phyloP scores from a whole-genome alignment of 2,329 filamentous ascomycete genomes.

The Talaromyces pinophilus region DNA sequence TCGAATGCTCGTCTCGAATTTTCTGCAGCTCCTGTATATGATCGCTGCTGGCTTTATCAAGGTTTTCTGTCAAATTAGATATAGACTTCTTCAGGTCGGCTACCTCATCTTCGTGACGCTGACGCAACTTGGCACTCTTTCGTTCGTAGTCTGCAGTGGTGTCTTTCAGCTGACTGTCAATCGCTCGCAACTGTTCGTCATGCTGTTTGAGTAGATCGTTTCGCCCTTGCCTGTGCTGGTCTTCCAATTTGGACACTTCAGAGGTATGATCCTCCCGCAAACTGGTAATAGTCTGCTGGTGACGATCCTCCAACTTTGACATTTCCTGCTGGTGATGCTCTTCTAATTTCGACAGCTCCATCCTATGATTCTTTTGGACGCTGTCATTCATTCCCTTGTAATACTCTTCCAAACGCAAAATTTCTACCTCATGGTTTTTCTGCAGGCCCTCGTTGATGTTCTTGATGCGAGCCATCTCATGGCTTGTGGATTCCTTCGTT shows the following conservation, averaged over 20 bases:
- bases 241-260: conserved; percentile 59
- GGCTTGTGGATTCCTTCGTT: conserved; percentile 59
- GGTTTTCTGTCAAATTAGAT: conserved; percentile 57
- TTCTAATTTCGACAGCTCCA: conserved; percentile 60
- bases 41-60: conserved; percentile 59
- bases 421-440: conserved; percentile 65
- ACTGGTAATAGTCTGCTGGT: conserved; percentile 8
- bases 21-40: conserved; percentile 62
- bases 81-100: conserved; percentile 64
- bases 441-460: conserved; percentile 71
- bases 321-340: conserved; percentile 48
- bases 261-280: conserved; percentile 57
- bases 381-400: conserved; percentile 59
- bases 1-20: conserved; percentile 54
- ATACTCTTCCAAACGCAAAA: conserved; percentile 53
- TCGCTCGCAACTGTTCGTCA: conserved; percentile 49
- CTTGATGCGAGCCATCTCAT: conserved; percentile 62
- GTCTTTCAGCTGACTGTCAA: conserved; percentile 52
- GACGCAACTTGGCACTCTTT: conserved; percentile 39
- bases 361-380: conserved; percentile 70
- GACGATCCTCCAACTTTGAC: conserved; percentile 23
- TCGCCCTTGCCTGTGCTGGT: conserved; percentile 48
- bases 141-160: conserved; percentile 44
- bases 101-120: conserved; percentile 60
- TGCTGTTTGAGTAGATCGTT: conserved; percentile 47